phyloP scores from a whole-genome alignment of 805 yeast species.

The Candida mattraensis region DNA sequence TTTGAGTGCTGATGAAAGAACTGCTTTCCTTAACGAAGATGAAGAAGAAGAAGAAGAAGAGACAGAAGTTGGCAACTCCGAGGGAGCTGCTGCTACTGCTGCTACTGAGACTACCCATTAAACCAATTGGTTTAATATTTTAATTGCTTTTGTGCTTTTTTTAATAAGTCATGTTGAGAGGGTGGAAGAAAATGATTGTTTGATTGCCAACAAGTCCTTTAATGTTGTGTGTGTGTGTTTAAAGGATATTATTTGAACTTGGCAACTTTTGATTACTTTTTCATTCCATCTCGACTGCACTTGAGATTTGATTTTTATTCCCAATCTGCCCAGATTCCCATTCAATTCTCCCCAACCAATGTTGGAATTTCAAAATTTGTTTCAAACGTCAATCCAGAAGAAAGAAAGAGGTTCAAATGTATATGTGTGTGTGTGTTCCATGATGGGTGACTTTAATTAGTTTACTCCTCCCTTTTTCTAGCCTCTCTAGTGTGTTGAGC shows the following conservation, averaged over 20 bases:
- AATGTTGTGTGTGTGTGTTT: conserved; percentile 16
- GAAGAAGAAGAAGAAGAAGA: conserved; percentile 23
- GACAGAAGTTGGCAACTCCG: conserved; percentile 3
- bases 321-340: not conserved
- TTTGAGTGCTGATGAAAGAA: conserved; percentile 48
- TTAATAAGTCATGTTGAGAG: no score
- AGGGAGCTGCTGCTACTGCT: not conserved
- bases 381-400: conserved; percentile 3
- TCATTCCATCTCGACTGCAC: no score
- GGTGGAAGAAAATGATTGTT: no score
- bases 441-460: conserved; percentile 21
- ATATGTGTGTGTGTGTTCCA: conserved; percentile 20
- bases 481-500: conserved; percentile 6
- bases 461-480: conserved; percentile 17
- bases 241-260: conserved; percentile 1
- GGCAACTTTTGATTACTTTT: not conserved
- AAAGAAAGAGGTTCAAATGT: conserved; percentile 12
- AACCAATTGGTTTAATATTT: not conserved
- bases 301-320: no score
- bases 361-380: conserved; percentile 1
- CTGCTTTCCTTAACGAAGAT: conserved; percentile 34
- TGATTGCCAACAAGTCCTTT: no score
- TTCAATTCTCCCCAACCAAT: conserved; percentile 1
- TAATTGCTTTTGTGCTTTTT: no score
- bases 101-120: conserved; percentile 12